Evolutionary conservation across 169 alveolate species (phyloP).

Genomic region (Eimeria praecox): DNA sequence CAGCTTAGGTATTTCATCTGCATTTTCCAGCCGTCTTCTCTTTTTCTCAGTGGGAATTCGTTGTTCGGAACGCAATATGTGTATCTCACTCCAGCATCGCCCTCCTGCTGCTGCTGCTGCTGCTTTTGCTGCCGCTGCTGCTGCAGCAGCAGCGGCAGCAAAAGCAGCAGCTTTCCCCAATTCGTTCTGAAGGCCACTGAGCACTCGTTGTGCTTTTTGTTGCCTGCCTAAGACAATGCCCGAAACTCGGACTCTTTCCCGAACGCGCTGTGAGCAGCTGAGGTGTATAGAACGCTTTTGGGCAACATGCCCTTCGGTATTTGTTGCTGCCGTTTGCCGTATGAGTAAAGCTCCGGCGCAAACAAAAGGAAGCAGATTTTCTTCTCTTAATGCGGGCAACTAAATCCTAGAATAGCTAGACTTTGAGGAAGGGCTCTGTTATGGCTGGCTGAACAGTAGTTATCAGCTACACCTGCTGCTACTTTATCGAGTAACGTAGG

Average conservation of each 20-base stretch:
- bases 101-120: constrained; percentile 18
- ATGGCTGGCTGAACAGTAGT: not conserved
- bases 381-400: not conserved
- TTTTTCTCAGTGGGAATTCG: not conserved
- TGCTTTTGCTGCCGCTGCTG: constrained; percentile 11
- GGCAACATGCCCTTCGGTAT: not conserved
- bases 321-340: not conserved
- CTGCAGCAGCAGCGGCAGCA: constrained; percentile 18
- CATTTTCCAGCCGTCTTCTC: not conserved
- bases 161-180: constrained; percentile 14
- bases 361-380: not conserved
- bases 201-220: constrained; percentile 14
- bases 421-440: not conserved
- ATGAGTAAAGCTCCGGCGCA: not conserved
- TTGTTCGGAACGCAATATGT: constrained; percentile 2
- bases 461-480: not conserved
- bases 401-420: not conserved
- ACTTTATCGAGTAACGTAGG: not conserved
- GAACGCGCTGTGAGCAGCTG: constrained; percentile 19
- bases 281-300: constrained; percentile 15
- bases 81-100: not conserved
- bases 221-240: not conserved
- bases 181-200: constrained; percentile 29
- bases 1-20: not conserved
- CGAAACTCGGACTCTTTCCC: not conserved